Conservation (phyloP, 1,139 yeast genomes). For the Suhomyces guaymorum region DNA sequence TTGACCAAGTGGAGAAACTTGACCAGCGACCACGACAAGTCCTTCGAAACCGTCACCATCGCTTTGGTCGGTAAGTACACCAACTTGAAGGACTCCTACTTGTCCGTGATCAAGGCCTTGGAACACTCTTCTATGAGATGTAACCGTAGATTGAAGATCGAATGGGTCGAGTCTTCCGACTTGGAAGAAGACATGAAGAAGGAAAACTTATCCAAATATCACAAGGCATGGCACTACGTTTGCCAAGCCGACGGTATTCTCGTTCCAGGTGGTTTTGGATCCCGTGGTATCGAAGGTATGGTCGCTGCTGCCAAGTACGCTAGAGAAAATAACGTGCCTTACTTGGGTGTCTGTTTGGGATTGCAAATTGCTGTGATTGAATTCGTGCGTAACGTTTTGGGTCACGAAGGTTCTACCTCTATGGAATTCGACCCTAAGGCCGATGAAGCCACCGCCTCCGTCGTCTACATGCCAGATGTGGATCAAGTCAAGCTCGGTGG, state of each 20-base stretch:
- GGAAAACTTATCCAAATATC: constrained; percentile 72
- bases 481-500: constrained; percentile 97
- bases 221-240: constrained; percentile 92
- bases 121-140: constrained; percentile 95
- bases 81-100: constrained; percentile 89
- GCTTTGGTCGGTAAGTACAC: constrained; percentile 98
- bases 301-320: constrained; percentile 96
- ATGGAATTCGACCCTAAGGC: constrained; percentile 76
- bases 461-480: constrained; percentile 98
- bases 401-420: constrained; percentile 69
- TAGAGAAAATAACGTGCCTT: constrained; percentile 90
- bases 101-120: constrained; percentile 90
- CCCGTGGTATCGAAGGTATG: constrained; percentile 98
- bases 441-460: constrained; percentile 69
- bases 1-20: constrained; percentile 78
- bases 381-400: constrained; percentile 80
- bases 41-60: constrained; percentile 84
- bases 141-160: constrained; percentile 77
- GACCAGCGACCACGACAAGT: constrained; percentile 75
- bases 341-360: constrained; percentile 95
- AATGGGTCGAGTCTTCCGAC: constrained; percentile 95
- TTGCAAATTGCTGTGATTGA: constrained; percentile 97
- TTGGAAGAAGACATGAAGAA: constrained; percentile 73
- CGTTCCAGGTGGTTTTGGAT: constrained; percentile 98
- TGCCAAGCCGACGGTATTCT: constrained; percentile 96